Conservation (phyloP, 2,329 filamentous ascomycete species). For the Colletotrichum cordylinicola region DNA sequence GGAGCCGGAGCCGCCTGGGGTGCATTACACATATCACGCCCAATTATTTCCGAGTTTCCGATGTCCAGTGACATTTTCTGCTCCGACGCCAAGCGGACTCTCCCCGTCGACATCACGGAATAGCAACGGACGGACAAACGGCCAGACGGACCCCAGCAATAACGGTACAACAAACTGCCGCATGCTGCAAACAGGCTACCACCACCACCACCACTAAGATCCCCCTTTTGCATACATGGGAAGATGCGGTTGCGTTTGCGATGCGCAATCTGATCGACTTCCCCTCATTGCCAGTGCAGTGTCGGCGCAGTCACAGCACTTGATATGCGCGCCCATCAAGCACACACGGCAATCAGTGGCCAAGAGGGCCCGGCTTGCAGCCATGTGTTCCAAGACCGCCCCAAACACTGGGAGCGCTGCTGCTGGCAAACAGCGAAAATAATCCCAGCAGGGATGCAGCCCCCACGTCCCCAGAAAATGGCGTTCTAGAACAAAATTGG, state of each 20-base stretch:
- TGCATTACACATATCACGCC: not conserved
- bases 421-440: slow-evolving; percentile 12
- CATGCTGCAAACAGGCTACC: not conserved
- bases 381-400: not conserved
- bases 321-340: not conserved
- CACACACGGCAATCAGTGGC: not conserved
- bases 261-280: not conserved
- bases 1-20: not conserved
- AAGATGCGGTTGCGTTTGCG: not conserved
- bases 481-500: slow-evolving; percentile 22
- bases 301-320: not conserved
- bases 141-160: not conserved
- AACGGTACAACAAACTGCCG: not conserved
- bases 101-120: not conserved
- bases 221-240: not conserved
- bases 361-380: not conserved
- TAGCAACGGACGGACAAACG: not conserved
- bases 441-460: slow-evolving; percentile 16
- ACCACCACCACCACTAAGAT: not conserved
- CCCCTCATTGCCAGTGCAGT: not conserved
- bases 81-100: not conserved
- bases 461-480: slow-evolving; percentile 22
- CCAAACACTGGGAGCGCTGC: not conserved
- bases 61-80: not conserved
- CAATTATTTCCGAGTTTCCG: not conserved